phyloP scores from a whole-genome alignment of 139 green algal species.

The Chlorella sp. region DNA sequence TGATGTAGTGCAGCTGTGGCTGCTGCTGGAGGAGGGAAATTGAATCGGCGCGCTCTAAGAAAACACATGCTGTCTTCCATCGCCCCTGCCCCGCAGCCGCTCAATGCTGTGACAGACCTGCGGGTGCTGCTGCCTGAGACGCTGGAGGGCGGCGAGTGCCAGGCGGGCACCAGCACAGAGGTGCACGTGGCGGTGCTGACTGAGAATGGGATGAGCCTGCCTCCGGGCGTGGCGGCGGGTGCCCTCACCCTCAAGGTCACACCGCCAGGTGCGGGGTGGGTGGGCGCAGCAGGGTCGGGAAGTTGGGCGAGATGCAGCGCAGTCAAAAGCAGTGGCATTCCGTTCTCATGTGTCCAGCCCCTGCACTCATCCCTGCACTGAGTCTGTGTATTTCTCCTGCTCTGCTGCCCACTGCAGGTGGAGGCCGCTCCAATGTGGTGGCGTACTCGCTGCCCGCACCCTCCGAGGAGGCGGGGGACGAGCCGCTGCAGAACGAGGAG shows the following conservation, averaged over 20 bases:
- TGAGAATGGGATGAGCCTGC: slow-evolving; percentile 37
- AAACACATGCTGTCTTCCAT: too few relatives aligned
- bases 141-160: slow-evolving; percentile 20
- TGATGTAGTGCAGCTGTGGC: too few relatives aligned
- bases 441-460: background rate
- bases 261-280: background rate
- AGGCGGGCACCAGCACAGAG: slow-evolving; percentile 5
- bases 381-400: too few relatives aligned
- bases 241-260: slow-evolving; percentile 43
- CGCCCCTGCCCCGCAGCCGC: background rate
- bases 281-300: background rate
- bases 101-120: slow-evolving; percentile 46
- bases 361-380: too few relatives aligned
- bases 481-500: slow-evolving; percentile 5
- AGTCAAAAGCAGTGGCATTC: too few relatives aligned
- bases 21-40: too few relatives aligned
- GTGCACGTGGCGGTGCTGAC: slow-evolving; percentile 38
- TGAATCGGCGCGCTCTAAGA: too few relatives aligned
- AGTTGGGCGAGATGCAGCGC: too few relatives aligned
- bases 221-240: slow-evolving; percentile 33
- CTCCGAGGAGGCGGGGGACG: background rate
- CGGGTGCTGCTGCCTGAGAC: slow-evolving; percentile 22
- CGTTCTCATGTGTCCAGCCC: too few relatives aligned
- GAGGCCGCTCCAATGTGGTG: background rate
- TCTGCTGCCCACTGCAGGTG: background rate